Base-by-base conservation (phyloP, 768 basidiomycete genomes). In the Termitomyces sp. region DNA sequence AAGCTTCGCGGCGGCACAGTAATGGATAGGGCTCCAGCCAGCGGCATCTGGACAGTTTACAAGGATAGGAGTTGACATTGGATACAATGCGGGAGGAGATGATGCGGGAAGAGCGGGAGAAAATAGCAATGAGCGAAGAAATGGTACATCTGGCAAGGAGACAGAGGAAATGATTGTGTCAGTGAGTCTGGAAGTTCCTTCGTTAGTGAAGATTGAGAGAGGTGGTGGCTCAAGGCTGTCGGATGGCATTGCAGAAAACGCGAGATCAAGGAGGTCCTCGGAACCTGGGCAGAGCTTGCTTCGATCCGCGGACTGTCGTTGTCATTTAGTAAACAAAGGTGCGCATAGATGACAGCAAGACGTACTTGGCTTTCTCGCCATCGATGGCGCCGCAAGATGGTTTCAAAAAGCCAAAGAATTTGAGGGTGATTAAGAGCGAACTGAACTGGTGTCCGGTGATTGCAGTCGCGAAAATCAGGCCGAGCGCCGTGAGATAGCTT, bases 21-120 rank as follows among this genome's bases (percentile, higher is more conserved):
- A 76, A 63, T 92, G 90, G 51, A 91, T 78, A 55, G 84, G 76
- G 61, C 85, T 84, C 87, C 89, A 90, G 50, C 88, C 89, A 51
- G 80, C 76, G 6, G 75, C 64, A 66, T 91, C 88, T 32, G 83
- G 82, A 57, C 77, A 67, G 72, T 92, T 92, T 65, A 91, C 82
- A 59, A 91, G 80, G 63, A 79, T 59, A 20, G 82, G 79, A 28
- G 76, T 73, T 35, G 78, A 77, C 67, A 73, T 70, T 9, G 79
- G 75, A 58, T 78, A 77, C 62, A 75, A 67, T 6, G 75, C 65
- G 32, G 71, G 60, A 41, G 74, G 72, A 63, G 76, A 73, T 26
- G 73, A 71, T n/a, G 73, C 58, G 7, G 71, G 67, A 43, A 74
- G 62, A 40, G 76, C 65, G 54, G 79, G 72, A 49, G 77, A 70